These are phyloP conservation scores for Trichophyton equinum DNA, from an alignment of 2,329 filamentous ascomycete species.

Conservation along the genomic window DNA sequence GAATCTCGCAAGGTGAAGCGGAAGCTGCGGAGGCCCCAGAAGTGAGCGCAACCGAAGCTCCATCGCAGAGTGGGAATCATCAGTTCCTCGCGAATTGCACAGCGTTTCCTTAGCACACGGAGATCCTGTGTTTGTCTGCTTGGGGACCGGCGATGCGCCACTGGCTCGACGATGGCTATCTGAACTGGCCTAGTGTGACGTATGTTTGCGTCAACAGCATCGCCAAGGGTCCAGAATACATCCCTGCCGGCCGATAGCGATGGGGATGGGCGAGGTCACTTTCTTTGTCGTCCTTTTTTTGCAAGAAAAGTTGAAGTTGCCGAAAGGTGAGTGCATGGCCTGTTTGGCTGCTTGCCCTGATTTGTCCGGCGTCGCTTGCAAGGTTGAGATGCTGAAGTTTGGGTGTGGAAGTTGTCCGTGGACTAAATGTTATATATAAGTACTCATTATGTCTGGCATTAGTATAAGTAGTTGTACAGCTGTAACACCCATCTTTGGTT, in stretches of 20 bases:
- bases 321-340: not conserved
- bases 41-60: not conserved
- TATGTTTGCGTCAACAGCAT: not conserved
- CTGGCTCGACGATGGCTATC: not conserved
- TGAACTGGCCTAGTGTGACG: constrained; percentile 1
- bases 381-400: not conserved
- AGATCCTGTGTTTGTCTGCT: not conserved
- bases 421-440: not conserved
- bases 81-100: not conserved
- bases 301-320: not conserved
- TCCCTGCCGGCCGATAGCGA: not conserved
- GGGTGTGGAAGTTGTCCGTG: not conserved
- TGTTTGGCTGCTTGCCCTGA: not conserved
- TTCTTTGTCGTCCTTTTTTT: not conserved
- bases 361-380: not conserved
- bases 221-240: not conserved
- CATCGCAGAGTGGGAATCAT: not conserved
- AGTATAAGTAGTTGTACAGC: not conserved
- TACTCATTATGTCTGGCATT: not conserved
- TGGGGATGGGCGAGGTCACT: not conserved
- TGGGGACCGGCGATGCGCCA: not conserved
- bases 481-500: not conserved
- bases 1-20: not conserved
- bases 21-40: not conserved
- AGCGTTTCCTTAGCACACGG: not conserved